phyloP scores from a whole-genome alignment of 2,329 filamentous ascomycete species.

The Nothopassalora personata region DNA sequence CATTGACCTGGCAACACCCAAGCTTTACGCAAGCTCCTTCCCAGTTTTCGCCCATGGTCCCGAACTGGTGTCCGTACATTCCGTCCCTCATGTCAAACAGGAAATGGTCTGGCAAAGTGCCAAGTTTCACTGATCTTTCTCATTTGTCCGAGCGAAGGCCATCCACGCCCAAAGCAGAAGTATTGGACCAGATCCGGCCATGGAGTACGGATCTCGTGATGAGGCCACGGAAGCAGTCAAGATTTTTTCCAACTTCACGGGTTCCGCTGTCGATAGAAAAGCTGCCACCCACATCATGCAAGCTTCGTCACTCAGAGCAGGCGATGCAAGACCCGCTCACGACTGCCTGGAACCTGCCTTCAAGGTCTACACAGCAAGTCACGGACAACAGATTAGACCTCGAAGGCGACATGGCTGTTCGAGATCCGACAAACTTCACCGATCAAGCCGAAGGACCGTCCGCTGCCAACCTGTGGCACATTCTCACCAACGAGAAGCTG shows the following conservation, averaged over 20 bases:
- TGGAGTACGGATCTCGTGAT: conserved; percentile 13
- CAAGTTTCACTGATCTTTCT: conserved; percentile 28
- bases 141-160: conserved; percentile 20
- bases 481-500: conserved; percentile 13
- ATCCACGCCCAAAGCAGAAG: neutral
- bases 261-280: conserved; percentile 19
- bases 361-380: neutral
- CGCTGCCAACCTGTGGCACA: conserved; percentile 27
- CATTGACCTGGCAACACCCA: conserved; percentile 6
- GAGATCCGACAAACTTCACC: neutral
- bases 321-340: conserved; percentile 5
- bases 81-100: conserved; percentile 22
- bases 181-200: conserved; percentile 17
- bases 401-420: neutral
- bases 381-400: neutral
- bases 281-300: conserved; percentile 21
- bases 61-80: conserved; percentile 27
- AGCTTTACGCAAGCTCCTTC: conserved; percentile 8
- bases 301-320: conserved; percentile 17
- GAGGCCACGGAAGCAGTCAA: conserved; percentile 23
- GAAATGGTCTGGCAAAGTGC: conserved; percentile 19
- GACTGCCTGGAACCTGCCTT: neutral
- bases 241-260: conserved; percentile 25
- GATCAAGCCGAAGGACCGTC: neutral
- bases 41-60: conserved; percentile 13